These are phyloP conservation scores for Tetragonia tetragonoides DNA, from an alignment of 148 eudicot genomes.

Conservation along the genomic window DNA sequence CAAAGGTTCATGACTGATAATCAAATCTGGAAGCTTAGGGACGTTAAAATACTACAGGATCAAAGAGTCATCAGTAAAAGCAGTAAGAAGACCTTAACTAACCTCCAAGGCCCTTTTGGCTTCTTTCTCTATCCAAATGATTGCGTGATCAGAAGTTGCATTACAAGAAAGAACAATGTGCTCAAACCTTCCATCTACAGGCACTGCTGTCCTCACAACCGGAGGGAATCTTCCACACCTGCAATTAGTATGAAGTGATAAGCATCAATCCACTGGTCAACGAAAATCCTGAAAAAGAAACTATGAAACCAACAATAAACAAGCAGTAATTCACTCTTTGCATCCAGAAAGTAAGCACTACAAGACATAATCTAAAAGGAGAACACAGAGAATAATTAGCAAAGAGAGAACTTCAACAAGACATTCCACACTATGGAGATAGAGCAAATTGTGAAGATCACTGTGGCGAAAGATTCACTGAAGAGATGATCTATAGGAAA, in stretches of 20 bases:
- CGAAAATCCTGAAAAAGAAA: neutral
- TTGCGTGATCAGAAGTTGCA: constrained; percentile 89
- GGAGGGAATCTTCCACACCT: constrained; percentile 97
- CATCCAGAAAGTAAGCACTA: neutral
- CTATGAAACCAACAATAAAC: neutral
- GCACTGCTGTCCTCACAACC: constrained; percentile 91
- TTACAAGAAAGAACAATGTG: constrained; percentile 91
- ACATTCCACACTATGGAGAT: neutral
- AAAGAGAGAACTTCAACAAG: neutral
- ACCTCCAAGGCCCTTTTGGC: constrained; percentile 76
- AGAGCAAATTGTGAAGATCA: neutral
- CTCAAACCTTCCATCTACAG: constrained; percentile 98
- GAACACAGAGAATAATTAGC: neutral
- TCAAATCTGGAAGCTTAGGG: neutral
- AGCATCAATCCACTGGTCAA: neutral
- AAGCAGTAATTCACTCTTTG: neutral
- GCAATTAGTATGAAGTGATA: constrained; percentile 10
- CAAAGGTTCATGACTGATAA: neutral
- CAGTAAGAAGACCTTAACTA: constrained; percentile 29
- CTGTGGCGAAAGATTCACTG: neutral
- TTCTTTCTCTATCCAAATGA: constrained; percentile 91
- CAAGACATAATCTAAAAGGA: neutral
- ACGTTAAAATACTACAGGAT: neutral
- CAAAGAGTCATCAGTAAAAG: constrained; percentile 5
- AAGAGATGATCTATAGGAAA: neutral